phyloP scores from a whole-genome alignment of 2,329 filamentous ascomycete species.

The Talaromyces sp. region DNA sequence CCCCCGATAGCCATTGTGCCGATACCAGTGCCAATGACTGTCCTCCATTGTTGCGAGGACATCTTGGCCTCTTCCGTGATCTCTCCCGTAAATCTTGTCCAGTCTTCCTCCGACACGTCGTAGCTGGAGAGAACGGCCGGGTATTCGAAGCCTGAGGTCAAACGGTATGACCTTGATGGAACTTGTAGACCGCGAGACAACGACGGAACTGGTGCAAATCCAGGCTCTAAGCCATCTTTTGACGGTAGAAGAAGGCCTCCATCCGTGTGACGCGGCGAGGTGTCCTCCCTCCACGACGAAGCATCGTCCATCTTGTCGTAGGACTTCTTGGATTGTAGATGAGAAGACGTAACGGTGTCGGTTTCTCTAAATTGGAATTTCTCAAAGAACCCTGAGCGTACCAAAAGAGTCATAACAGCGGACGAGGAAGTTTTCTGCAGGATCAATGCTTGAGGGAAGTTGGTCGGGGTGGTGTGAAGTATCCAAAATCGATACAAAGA shows the following conservation, averaged over 20 bases:
- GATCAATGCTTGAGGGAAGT: background rate
- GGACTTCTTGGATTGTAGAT: background rate
- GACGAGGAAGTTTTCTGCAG: background rate
- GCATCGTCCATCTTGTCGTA: background rate
- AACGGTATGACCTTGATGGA: slow-evolving; percentile 19
- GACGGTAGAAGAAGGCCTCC: slow-evolving; percentile 13
- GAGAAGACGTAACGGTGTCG: background rate
- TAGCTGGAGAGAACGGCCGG: slow-evolving; percentile 20
- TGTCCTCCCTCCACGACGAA: slow-evolving; percentile 1
- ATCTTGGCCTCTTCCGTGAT: slow-evolving; percentile 23
- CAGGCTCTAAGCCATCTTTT: slow-evolving; percentile 13
- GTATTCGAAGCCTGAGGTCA: slow-evolving; percentile 28
- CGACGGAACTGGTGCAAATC: slow-evolving; percentile 15
- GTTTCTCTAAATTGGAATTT: background rate
- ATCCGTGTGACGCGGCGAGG: slow-evolving; percentile 8
- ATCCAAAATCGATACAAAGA: background rate
- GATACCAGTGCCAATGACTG: slow-evolving; percentile 23
- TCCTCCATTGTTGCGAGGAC: slow-evolving; percentile 25
- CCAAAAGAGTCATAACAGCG: background rate
- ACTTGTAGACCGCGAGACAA: slow-evolving; percentile 26
- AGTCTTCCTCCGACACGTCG: slow-evolving; percentile 18
- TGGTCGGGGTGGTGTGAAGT: background rate
- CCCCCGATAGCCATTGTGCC: slow-evolving; percentile 25
- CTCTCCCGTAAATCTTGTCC: slow-evolving; percentile 23
- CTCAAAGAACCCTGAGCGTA: background rate